Evolutionary conservation across 2,329 filamentous ascomycete species (phyloP).

Genomic region (Colletotrichum ledebouriae): DNA sequence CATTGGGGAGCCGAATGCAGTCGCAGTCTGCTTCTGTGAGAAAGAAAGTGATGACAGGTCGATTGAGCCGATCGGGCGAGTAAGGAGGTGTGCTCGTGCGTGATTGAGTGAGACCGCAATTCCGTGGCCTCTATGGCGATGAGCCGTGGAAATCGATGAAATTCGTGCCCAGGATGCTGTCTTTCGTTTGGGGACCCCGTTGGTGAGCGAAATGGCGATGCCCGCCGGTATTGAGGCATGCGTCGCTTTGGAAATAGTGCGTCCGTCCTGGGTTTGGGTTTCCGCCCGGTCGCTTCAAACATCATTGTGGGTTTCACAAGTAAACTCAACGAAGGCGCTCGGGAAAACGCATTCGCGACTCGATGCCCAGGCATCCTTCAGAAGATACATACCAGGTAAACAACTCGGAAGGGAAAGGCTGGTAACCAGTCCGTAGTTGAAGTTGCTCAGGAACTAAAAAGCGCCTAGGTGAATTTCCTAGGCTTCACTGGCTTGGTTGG

Average conservation of each 20-base stretch:
- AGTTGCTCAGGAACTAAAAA: not conserved
- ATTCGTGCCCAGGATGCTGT: constrained; percentile 18
- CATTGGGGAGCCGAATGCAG: not conserved
- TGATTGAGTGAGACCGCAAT: constrained; percentile 11
- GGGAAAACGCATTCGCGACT: constrained; percentile 14
- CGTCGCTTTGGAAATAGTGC: constrained; percentile 24
- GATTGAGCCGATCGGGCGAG: constrained; percentile 12
- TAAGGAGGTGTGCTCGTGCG: constrained; percentile 1
- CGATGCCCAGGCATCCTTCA: constrained; percentile 11
- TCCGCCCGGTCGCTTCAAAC: constrained; percentile 23
- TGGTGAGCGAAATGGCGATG: constrained; percentile 22
- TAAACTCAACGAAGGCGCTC: constrained; percentile 10
- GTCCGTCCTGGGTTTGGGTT: constrained; percentile 25
- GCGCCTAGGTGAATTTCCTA: constrained; percentile 24
- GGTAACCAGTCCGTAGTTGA: no score
- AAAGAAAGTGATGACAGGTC: not conserved
- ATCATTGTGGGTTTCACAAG: not conserved
- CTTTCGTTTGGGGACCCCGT: not conserved
- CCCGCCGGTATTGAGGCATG: constrained; percentile 21
- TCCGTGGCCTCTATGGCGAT: not conserved
- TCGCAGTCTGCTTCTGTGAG: constrained; percentile 9
- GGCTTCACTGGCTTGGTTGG: constrained; percentile 21
- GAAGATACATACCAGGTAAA: not conserved
- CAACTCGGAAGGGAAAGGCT: no score
- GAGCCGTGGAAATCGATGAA: constrained; percentile 12